These are phyloP conservation scores for Niebla homalea DNA, from an alignment of 495 filamentous ascomycete genomes.

Conservation along the genomic window DNA sequence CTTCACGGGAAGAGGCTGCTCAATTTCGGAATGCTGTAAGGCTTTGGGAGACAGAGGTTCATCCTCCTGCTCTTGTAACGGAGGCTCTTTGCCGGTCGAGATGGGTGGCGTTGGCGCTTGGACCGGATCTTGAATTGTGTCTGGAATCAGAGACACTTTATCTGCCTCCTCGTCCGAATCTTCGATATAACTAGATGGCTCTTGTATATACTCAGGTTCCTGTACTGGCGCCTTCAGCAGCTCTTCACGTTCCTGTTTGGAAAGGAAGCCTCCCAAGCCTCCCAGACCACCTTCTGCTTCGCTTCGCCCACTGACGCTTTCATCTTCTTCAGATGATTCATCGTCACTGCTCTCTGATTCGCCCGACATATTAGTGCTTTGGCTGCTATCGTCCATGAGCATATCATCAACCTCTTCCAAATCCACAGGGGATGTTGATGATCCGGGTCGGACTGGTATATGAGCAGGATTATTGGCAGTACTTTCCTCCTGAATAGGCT, in stretches of 20 bases:
- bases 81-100: constrained; percentile 13
- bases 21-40: neutral
- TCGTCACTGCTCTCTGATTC: constrained; percentile 56
- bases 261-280: constrained; percentile 44
- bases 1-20: too few relatives aligned
- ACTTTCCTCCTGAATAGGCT: neutral
- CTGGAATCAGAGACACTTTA: constrained; percentile 35
- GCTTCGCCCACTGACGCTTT: constrained; percentile 37
- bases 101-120: constrained; percentile 13
- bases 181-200: constrained; percentile 13
- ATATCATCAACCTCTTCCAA: constrained; percentile 55
- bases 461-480: neutral
- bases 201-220: neutral
- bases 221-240: constrained; percentile 13
- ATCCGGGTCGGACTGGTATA: neutral
- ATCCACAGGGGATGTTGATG: constrained; percentile 11
- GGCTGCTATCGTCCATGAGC: constrained; percentile 61
- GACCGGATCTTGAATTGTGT: constrained; percentile 22
- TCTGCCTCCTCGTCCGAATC: constrained; percentile 27
- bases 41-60: neutral
- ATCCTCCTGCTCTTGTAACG: neutral
- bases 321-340: constrained; percentile 34
- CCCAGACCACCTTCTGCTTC: constrained; percentile 39
- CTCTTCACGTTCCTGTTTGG: constrained; percentile 23
- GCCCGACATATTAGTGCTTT: constrained; percentile 82